Evolutionary conservation across 1,139 yeast species (phyloP).

Genomic region (Sugiyamaella pinicola): DNA sequence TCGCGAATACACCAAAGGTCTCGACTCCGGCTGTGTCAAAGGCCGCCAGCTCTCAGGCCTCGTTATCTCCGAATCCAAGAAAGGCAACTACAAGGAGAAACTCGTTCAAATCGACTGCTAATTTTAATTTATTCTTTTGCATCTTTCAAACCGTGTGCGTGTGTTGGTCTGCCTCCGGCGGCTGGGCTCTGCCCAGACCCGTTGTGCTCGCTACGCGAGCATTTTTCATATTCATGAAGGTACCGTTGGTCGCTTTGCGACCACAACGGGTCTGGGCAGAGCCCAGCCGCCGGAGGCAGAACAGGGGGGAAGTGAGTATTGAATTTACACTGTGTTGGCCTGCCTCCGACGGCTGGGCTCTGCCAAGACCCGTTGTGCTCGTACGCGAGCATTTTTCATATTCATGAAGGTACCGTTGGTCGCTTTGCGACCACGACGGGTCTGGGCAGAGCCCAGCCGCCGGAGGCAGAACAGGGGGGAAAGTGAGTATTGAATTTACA

Average conservation of each 20-base stretch:
- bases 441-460: background rate
- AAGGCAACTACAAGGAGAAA: conserved; percentile 39
- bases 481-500: conserved; percentile 27
- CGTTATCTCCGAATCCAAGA: conserved; percentile 45
- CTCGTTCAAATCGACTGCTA: conserved; percentile 41
- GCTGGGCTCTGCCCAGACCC: conserved; percentile 8
- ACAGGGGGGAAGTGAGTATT: background rate
- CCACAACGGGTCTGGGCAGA: background rate
- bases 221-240: too few relatives aligned
- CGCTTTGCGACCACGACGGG: background rate
- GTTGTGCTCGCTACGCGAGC: conserved; percentile 1
- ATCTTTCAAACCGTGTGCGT: background rate
- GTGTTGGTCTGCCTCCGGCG: background rate
- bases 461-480: background rate
- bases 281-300: background rate
- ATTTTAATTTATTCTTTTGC: conserved; percentile 8
- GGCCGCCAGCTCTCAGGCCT: conserved; percentile 73
- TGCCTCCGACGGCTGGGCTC: background rate
- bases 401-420: too few relatives aligned
- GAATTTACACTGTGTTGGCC: conserved; percentile 53
- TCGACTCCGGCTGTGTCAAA: conserved; percentile 80
- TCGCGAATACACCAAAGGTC: conserved; percentile 68
- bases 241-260: background rate
- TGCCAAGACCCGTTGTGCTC: background rate
- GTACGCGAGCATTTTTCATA: too few relatives aligned